These are phyloP conservation scores for Lentinula lateritia DNA, from an alignment of 768 basidiomycete species.

Conservation along the genomic window DNA sequence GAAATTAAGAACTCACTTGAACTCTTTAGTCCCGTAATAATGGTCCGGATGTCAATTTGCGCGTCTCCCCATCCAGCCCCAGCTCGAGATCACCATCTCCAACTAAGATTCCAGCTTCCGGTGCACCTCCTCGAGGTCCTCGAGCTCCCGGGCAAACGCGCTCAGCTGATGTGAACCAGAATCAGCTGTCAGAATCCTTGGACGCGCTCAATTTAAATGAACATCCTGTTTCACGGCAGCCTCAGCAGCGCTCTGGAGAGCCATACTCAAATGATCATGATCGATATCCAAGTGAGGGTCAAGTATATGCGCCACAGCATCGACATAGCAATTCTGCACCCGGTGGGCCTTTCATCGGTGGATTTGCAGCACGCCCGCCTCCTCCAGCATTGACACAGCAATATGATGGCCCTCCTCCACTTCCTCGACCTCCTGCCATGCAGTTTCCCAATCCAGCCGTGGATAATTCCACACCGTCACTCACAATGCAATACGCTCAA, in stretches of 20 bases:
- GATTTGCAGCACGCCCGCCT: conserved; percentile 28
- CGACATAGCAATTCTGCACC: neutral
- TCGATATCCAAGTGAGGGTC: neutral
- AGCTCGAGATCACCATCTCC: neutral
- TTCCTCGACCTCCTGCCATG: conserved; percentile 19
- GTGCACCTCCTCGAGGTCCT: neutral
- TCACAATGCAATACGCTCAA: conserved; percentile 31
- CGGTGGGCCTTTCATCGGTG: conserved; percentile 38
- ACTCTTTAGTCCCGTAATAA: neutral
- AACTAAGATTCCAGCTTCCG: conserved; percentile 2
- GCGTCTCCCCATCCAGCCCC: neutral
- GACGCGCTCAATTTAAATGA: conserved; percentile 25
- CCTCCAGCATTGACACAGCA: neutral
- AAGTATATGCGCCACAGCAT: neutral
- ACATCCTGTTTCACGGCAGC: conserved; percentile 5
- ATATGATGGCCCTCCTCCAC: conserved; percentile 7
- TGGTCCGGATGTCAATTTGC: conserved; percentile 1
- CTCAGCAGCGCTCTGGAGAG: neutral
- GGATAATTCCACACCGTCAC: conserved; percentile 18
- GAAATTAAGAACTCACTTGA: neutral
- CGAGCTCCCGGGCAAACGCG: neutral
- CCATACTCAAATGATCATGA: neutral
- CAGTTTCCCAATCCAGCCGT: conserved; percentile 22
- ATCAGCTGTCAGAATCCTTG: conserved; percentile 24
- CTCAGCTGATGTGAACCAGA: neutral